These are phyloP conservation scores for Ilex aquifolium DNA, from an alignment of 257 asterid genomes.

Conservation along the genomic window DNA sequence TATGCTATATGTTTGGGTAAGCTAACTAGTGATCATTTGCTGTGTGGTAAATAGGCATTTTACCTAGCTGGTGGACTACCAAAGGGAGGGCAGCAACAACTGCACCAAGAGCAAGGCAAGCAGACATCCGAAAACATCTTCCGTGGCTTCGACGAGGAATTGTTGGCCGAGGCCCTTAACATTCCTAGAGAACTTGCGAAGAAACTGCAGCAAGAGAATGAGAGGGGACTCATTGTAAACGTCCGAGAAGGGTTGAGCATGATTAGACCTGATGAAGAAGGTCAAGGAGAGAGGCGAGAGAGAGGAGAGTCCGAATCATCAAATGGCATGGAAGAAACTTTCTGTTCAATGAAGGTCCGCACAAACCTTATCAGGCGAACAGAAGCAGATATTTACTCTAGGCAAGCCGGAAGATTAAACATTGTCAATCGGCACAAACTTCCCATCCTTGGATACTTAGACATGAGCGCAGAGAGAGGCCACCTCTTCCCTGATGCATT, in stretches of 20 bases:
- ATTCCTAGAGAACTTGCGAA: slow-evolving; percentile 30
- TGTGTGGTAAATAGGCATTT: slow-evolving; percentile 27
- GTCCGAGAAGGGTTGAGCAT: slow-evolving; percentile 34
- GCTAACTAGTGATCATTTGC: neutral
- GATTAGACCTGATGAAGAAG: slow-evolving; percentile 39
- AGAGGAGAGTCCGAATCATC: neutral
- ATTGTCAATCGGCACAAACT: slow-evolving; percentile 49
- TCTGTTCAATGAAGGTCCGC: slow-evolving; percentile 45
- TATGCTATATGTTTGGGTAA: neutral
- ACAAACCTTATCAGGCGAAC: slow-evolving; percentile 31
- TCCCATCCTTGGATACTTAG: slow-evolving; percentile 54
- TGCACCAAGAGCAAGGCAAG: neutral
- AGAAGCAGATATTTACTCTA: slow-evolving; percentile 51
- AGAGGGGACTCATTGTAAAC: slow-evolving; percentile 50
- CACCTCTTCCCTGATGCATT: slow-evolving; percentile 33
- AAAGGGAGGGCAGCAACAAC: slow-evolving; percentile 3
- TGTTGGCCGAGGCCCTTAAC: slow-evolving; percentile 59
- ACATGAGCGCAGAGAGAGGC: slow-evolving; percentile 53
- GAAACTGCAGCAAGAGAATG: slow-evolving; percentile 31
- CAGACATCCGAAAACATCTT: slow-evolving; percentile 41
- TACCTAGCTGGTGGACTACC: slow-evolving; percentile 58
- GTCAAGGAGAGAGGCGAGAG: neutral
- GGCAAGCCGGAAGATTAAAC: slow-evolving; percentile 58
- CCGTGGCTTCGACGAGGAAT: slow-evolving; percentile 32
- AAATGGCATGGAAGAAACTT: slow-evolving; percentile 46